phyloP scores from a whole-genome alignment of 805 yeast genomes.

The Yarrowia hollandica region DNA sequence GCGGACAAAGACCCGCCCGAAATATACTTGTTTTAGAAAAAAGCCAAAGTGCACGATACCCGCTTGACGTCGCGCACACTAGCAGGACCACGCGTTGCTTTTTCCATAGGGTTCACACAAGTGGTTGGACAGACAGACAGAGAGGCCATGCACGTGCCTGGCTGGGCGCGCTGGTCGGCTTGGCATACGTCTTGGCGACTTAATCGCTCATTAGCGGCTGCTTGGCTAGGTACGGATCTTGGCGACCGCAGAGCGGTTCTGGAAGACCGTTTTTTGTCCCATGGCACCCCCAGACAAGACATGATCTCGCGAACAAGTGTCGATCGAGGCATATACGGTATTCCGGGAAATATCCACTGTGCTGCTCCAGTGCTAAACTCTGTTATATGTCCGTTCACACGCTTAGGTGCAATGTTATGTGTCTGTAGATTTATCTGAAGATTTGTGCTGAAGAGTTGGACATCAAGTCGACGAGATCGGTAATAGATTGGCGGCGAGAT shows the following conservation, averaged over 20 bases:
- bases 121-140: not conserved
- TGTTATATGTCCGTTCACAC: slow-evolving; percentile 17
- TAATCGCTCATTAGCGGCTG: not conserved
- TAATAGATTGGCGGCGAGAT: too few species aligned
- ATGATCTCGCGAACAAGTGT: slow-evolving; percentile 4
- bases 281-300: too few species aligned
- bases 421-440: slow-evolving; percentile 1
- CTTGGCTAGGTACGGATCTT: too few species aligned
- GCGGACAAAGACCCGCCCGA: too few species aligned
- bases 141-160: slow-evolving; percentile 1
- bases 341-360: slow-evolving; percentile 13
- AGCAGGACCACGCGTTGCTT: too few species aligned
- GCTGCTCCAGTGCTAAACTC: slow-evolving; percentile 13
- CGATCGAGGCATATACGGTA: slow-evolving; percentile 21
- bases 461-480: too few species aligned
- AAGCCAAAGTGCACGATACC: too few species aligned
- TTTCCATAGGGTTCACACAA: not conserved
- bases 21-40: too few species aligned
- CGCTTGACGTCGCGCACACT: too few species aligned
- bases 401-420: not conserved
- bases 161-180: not conserved
- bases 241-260: too few species aligned
- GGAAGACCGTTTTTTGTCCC: too few species aligned
- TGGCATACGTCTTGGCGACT: slow-evolving; percentile 5
- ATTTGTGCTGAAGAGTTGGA: too few species aligned